Evolutionary conservation across 768 basidiomycete genomes (phyloP).

Genomic region (Suillus clintonianus): DNA sequence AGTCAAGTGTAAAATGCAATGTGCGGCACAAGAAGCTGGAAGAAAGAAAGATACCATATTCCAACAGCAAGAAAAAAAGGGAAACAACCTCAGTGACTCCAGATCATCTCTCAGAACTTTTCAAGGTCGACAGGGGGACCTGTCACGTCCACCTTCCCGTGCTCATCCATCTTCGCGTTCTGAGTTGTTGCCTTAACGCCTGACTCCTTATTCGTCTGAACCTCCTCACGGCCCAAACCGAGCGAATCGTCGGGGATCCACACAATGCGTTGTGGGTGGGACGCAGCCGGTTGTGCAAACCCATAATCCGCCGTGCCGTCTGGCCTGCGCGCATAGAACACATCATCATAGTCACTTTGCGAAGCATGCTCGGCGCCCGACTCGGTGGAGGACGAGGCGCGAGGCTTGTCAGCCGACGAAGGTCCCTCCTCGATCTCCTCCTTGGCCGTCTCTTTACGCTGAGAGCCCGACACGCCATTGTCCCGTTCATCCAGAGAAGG

Average conservation of each 20-base stretch:
- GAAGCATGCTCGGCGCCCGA: constrained; percentile 4
- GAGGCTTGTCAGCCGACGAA: constrained; percentile 8
- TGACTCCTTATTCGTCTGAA: constrained; percentile 48
- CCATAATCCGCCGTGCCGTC: constrained; percentile 50
- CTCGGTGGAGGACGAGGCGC: not conserved
- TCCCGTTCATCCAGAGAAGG: not conserved
- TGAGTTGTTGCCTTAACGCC: constrained; percentile 53
- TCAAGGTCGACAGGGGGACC: constrained; percentile 26
- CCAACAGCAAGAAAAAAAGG: not conserved
- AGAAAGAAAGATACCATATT: not conserved
- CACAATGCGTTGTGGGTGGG: constrained; percentile 69
- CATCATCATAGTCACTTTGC: constrained; percentile 16
- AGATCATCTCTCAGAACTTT: constrained; percentile 23
- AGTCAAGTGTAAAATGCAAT: not conserved
- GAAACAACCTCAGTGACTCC: not conserved
- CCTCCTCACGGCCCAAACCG: constrained; percentile 67
- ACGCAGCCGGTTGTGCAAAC: constrained; percentile 87
- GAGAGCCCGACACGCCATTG: constrained; percentile 14
- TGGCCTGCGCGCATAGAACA: constrained; percentile 23
- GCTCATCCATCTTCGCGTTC: constrained; percentile 59
- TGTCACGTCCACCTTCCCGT: constrained; percentile 50
- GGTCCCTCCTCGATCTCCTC: constrained; percentile 13
- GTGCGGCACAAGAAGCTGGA: not conserved
- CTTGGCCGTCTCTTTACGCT: constrained; percentile 15
- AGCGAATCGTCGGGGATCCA: constrained; percentile 83